Evolutionary conservation across 495 filamentous ascomycete species (phyloP).

Genomic region (Pseudomonodictys pantanalensis): DNA sequence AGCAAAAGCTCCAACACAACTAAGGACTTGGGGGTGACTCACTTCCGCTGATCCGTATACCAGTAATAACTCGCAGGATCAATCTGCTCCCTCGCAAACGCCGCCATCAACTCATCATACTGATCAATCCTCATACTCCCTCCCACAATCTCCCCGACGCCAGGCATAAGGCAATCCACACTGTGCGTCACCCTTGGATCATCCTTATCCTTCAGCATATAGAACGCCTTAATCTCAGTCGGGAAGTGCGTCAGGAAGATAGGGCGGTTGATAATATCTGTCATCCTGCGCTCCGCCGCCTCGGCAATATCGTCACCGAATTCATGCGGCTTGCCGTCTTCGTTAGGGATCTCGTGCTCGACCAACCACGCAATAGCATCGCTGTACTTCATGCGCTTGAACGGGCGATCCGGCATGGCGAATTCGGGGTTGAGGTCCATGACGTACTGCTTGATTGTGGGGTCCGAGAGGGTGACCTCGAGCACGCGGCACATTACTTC

Average conservation of each 20-base stretch:
- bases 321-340: conserved; percentile 80
- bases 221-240: conserved; percentile 97
- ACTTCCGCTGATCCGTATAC: conserved; percentile 99
- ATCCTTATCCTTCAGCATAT: conserved; percentile 88
- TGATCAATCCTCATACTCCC: conserved; percentile 95
- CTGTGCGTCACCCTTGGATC: conserved; percentile 92
- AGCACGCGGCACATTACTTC: conserved; percentile 84
- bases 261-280: conserved; percentile 87
- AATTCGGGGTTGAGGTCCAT: conserved; percentile 86
- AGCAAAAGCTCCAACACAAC: conserved; percentile 24
- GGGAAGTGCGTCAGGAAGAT: conserved; percentile 99
- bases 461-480: conserved; percentile 68
- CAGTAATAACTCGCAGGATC: conserved; percentile 89
- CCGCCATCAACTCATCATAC: conserved; percentile 86
- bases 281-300: conserved; percentile 95
- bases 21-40: conserved; percentile 45
- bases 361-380: conserved; percentile 93
- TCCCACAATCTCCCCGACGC: conserved; percentile 95
- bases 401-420: conserved; percentile 77
- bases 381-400: conserved; percentile 90
- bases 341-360: conserved; percentile 85
- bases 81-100: conserved; percentile 84
- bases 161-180: conserved; percentile 94
- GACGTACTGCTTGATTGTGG: conserved; percentile 64
- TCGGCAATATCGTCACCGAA: conserved; percentile 99